A percentile compares a stretch with the other conserved stretches of the same genome.
These are phyloP conservation scores for Blastocystis sp. DNA, from an alignment of 352 stramenopile species.

Conservation along the genomic window DNA sequence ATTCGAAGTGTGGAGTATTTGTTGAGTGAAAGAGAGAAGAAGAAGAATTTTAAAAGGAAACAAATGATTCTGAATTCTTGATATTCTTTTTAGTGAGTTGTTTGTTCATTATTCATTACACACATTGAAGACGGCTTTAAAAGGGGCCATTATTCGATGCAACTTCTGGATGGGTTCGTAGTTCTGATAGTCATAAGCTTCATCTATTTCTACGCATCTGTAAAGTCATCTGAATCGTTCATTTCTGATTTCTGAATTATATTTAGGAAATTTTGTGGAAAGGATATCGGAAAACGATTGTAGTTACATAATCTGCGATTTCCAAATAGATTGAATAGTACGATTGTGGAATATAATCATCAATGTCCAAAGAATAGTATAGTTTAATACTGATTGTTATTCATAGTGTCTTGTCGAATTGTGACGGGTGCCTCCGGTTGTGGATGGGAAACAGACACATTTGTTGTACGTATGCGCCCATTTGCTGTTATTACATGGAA, in stretches of 20 bases:
- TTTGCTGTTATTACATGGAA: neutral
- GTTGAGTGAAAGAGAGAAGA: neutral
- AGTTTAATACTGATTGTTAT: neutral
- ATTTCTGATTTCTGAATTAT: neutral
- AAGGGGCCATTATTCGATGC: no score
- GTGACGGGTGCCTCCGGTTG: neutral
- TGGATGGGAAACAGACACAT: neutral
- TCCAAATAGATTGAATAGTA: neutral
- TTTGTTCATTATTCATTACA: neutral
- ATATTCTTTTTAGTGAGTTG: neutral
- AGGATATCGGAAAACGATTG: neutral
- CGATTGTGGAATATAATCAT: neutral
- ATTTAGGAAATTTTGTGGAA: neutral
- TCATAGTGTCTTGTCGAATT: neutral
- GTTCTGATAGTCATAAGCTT: neutral
- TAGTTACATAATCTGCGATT: neutral
- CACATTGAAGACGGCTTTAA: no score
- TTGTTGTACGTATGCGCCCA: neutral
- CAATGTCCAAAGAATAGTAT: neutral
- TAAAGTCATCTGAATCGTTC: neutral
- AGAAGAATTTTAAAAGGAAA: neutral
- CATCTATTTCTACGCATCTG: neutral
- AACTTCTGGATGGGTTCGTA: neutral
- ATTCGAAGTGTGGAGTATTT: slow-evolving; percentile 38
- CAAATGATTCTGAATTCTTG: neutral